Evolutionary conservation across 192 early-diverging fungal species (phyloP).

Genomic region (Podila minutissima): DNA sequence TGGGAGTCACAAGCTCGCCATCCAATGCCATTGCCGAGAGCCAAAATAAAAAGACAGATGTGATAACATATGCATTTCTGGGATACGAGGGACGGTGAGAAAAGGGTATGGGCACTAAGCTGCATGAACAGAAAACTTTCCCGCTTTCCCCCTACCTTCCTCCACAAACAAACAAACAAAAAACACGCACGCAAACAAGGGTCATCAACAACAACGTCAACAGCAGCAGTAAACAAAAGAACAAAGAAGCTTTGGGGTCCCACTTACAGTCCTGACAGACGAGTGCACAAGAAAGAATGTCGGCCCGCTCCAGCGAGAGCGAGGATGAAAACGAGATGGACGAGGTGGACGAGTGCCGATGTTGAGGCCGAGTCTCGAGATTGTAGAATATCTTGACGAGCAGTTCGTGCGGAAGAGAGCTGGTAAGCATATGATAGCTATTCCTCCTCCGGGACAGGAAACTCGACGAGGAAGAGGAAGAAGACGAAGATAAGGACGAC

Average conservation of each 20-base stretch:
- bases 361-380: constrained; percentile 30
- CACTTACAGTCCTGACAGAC: constrained; percentile 46
- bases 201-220: too few species aligned
- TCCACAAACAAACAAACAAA: too few species aligned
- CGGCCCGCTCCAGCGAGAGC: constrained; percentile 12
- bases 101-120: too few species aligned
- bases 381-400: constrained; percentile 45
- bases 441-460: too few species aligned
- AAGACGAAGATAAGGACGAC: background rate
- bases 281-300: constrained; percentile 31
- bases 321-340: constrained; percentile 35
- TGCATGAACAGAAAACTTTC: background rate
- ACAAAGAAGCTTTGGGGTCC: background rate
- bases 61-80: too few species aligned
- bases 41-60: too few species aligned
- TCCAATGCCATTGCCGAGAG: too few species aligned
- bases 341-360: constrained; percentile 30
- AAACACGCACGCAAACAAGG: too few species aligned
- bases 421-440: background rate
- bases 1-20: too few species aligned
- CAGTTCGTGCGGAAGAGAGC: constrained; percentile 31
- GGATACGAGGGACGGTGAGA: too few species aligned
- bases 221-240: too few species aligned
- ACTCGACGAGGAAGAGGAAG: background rate
- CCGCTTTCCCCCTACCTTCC: background rate